phyloP scores from a whole-genome alignment of 2,329 filamentous ascomycete species.

The Taxawa tesnikishii region DNA sequence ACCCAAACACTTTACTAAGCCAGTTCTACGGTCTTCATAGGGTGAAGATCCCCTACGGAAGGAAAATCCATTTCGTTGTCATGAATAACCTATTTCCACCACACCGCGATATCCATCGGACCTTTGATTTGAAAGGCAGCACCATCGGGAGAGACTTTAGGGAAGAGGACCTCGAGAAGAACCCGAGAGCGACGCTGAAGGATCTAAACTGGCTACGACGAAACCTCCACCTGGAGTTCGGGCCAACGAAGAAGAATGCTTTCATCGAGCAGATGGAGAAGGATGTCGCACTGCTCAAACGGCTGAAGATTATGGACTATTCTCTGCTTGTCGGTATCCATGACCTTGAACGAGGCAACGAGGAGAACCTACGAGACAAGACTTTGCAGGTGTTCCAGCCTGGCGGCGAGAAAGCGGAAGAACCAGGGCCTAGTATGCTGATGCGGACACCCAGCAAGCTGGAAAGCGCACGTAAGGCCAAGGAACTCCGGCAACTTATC shows the following conservation, averaged over 20 bases:
- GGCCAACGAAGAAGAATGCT: conserved; percentile 72
- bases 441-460: conserved; percentile 86
- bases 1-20: conserved; percentile 91
- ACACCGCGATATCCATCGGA: conserved; percentile 92
- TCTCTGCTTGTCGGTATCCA: conserved; percentile 91
- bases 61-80: conserved; percentile 98
- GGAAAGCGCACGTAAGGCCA: conserved; percentile 81
- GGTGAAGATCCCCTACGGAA: conserved; percentile 95
- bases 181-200: conserved; percentile 86
- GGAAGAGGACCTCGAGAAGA: conserved; percentile 76
- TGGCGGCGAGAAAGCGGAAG: conserved; percentile 46
- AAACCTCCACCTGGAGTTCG: conserved; percentile 75
- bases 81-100: conserved; percentile 99
- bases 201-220: conserved; percentile 92
- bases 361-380: conserved; percentile 83
- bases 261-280: conserved; percentile 82
- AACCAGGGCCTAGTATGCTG: conserved; percentile 44
- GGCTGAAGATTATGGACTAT: conserved; percentile 96
- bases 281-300: conserved; percentile 78
- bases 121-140: conserved; percentile 93
- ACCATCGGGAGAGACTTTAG: conserved; percentile 85
- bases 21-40: conserved; percentile 96
- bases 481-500: conserved; percentile 82
- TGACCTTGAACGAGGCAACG: conserved; percentile 79
- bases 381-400: conserved; percentile 91